Base-by-base conservation (phyloP, 768 basidiomycete genomes). In the Rhizopogon roseolus region DNA sequence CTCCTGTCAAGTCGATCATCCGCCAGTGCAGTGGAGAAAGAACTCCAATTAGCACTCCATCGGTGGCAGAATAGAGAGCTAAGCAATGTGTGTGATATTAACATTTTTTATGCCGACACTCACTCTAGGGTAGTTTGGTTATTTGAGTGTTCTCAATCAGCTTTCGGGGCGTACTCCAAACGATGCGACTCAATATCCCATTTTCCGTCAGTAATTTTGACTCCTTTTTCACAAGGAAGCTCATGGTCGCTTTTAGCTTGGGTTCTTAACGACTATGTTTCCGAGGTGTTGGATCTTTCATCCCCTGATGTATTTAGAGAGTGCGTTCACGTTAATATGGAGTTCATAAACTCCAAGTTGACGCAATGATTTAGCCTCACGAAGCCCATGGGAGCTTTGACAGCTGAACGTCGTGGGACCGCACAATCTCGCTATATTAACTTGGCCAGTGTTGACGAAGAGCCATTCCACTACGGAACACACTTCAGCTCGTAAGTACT, bases 101-200 rank as follows among this genome's bases (percentile, higher is more conserved):
- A 14, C 25, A 8, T 4, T 52, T 40, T 49, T 51, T 42, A 43
- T 36, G 4, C 17, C 39, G 34, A 16, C 29, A 34, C 5, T 52
- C 45, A 51, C 5, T 46, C 43, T 48, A 13, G 19, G 17, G 34
- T 53, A 95, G 93, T 96, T 92, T 66, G 86, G 90, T 1, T 96
- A 95, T 67, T 70, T 96, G 48, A 87, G 89, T 56, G 82, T 97
- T 52, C 72, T 97, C 52, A 97, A 97, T 61, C 93, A 96, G 66
- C 80, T 91, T 19, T 95, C 94, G 3, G 93, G 94, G 41, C 81
- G 94, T 19, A 97, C 94, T 3, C 93, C 93, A 1, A 93, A 88
- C 63, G 94, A 97, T 72, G 92, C 94, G 9, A 96, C 95, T 0
- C 93, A 95, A 60, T 97, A 94, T 69, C 94, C 93, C 0, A 83